Evolutionary conservation across 2,329 filamentous ascomycete genomes (phyloP), one percentile per base, ranked within the genome.

Genomic region (Dactylellina drechsleri): DNA sequence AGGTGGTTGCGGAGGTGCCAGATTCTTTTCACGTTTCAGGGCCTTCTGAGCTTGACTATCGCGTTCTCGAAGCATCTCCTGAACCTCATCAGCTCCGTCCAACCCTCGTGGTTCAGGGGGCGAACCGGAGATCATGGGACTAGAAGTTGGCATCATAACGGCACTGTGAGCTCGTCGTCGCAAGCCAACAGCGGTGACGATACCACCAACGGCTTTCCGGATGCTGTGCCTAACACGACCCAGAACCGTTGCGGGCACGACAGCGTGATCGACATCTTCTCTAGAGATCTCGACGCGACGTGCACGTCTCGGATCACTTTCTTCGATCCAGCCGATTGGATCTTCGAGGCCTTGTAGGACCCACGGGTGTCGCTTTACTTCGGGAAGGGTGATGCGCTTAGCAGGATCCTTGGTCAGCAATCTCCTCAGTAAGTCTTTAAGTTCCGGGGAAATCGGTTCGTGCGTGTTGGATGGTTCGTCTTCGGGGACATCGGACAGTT

Each of bases 311-410:
- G 93, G 93, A 79, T 98, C 94, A 0, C 93, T 97, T 77, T 96
- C 92, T 79, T 97, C 92, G n/a, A 97, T 87, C 95, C 95, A 99
- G 8, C 86, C 85, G 36, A 88, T 84, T 43, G 90, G 87, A 78
- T 97, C 90, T 40, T 87, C 84, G 53, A 98, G 87, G 77, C 91
- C 93, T 70, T 90, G 85, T 0, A 94, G 85, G 15, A 98, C 90
- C 95, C 95, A 99, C 4, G 90, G 90, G 80, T 99, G 95, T 74
- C 91, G 90, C 82, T 98, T 98, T 79, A 98, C 94, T 79, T 97
- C 94, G 74, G 90, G 89, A 60, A 99, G 85, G 6, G 92, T 91
- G 79, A 99, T 97, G 45, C 95, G 89, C 82, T 93, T 90, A 31
- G 91, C 86, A 0, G 94, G 93, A 80, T 98, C 92, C 83, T 98